Evolutionary conservation across 495 filamentous ascomycete species (phyloP).

Genomic region (Aspergillus olivimuriae): DNA sequence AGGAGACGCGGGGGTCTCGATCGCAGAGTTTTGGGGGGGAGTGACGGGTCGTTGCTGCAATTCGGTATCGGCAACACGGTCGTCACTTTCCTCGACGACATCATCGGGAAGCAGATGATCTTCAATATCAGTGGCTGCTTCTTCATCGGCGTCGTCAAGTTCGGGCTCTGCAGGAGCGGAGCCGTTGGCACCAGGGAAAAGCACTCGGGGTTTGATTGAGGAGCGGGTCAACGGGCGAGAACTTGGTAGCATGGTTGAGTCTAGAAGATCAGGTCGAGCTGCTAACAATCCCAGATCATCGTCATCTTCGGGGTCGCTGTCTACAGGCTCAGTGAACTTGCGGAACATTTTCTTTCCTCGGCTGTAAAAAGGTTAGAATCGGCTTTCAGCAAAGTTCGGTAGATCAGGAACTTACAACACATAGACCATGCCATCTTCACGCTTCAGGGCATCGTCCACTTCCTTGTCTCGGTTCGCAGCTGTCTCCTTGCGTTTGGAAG

Average conservation of each 20-base stretch:
- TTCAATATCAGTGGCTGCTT: conserved; percentile 52
- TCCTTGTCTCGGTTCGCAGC: conserved; percentile 41
- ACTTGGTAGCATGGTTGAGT: conserved; percentile 22
- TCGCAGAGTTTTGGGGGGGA: conserved; percentile 46
- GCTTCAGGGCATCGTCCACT: conserved; percentile 55
- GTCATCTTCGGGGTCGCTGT: conserved; percentile 38
- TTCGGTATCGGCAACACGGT: conserved; percentile 13
- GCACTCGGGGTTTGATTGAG: conserved; percentile 73
- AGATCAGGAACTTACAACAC: conserved; percentile 77
- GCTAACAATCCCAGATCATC: conserved; percentile 42
- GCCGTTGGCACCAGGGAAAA: conserved; percentile 59
- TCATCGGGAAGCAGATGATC: conserved; percentile 44
- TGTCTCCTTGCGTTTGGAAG: conserved; percentile 32
- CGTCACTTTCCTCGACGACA: conserved; percentile 24
- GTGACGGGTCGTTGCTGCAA: conserved; percentile 19
- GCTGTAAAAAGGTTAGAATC: conserved; percentile 46
- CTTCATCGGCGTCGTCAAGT: conserved; percentile 44
- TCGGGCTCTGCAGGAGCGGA: conserved; percentile 15
- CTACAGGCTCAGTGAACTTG: conserved; percentile 41
- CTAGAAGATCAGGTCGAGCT: conserved; percentile 33
- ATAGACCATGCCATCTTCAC: conserved; percentile 74
- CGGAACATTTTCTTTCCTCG: conserved; percentile 85
- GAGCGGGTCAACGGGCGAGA: conserved; percentile 60
- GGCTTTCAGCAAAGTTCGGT: too few relatives aligned
- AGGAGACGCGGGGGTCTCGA: conserved; percentile 47